These are phyloP conservation scores for Lotus japonicus DNA, from an alignment of 306 rosid species.

Conservation along the genomic window DNA sequence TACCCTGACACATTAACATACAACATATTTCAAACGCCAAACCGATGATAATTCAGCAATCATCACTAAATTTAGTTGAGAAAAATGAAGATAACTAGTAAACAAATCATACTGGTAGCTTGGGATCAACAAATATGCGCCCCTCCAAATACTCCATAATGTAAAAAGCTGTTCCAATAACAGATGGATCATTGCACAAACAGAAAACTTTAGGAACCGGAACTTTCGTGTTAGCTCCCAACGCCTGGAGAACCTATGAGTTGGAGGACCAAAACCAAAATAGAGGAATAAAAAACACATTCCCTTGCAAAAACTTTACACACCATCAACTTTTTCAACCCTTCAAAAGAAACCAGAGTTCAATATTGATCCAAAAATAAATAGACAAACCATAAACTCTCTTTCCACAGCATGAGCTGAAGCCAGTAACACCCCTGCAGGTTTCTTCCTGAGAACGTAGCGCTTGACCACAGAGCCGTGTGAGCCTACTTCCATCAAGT, in stretches of 20 bases:
- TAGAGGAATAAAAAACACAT: neutral
- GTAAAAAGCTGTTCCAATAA: constrained; percentile 83
- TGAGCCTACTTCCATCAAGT: constrained; percentile 60
- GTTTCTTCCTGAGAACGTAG: constrained; percentile 88
- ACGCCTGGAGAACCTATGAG: constrained; percentile 73
- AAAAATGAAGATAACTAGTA: neutral
- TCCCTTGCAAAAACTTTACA: neutral
- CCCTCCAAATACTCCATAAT: constrained; percentile 95
- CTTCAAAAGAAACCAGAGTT: neutral
- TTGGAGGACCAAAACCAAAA: neutral
- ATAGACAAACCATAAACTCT: constrained; percentile 68
- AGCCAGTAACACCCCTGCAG: constrained; percentile 65
- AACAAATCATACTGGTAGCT: constrained; percentile 57
- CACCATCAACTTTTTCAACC: neutral
- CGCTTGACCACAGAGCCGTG: constrained; percentile 40
- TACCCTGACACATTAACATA: constrained; percentile 43
- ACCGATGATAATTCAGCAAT: neutral
- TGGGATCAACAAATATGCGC: constrained; percentile 67
- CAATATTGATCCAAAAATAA: neutral
- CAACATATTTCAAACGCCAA: constrained; percentile 20
- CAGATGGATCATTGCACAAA: constrained; percentile 68
- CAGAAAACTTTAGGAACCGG: constrained; percentile 87
- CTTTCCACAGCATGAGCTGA: constrained; percentile 97
- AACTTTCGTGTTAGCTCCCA: constrained; percentile 57
- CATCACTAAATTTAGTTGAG: neutral